These are phyloP conservation scores for Nidula niveotomentosa DNA, from an alignment of 1,284 basidiomycete genomes.

Conservation along the genomic window DNA sequence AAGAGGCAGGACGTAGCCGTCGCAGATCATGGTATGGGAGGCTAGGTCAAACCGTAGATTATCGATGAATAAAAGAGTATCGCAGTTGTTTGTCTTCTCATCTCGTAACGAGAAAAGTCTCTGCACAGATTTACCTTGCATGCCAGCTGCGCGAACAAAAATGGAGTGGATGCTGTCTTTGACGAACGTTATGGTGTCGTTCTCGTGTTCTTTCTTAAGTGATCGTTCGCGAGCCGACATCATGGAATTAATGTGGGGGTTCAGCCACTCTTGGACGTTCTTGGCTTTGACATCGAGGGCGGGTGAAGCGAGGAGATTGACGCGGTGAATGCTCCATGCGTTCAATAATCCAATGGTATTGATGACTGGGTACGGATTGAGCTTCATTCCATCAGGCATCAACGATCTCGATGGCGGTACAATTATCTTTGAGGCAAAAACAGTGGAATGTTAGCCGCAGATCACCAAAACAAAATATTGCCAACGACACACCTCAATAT, in stretches of 20 bases:
- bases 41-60: slow-evolving; percentile 21
- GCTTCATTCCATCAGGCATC: slow-evolving; percentile 23
- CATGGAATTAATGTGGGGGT: slow-evolving; percentile 21
- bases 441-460: neutral
- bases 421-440: neutral
- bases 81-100: slow-evolving; percentile 12
- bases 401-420: slow-evolving; percentile 4
- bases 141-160: slow-evolving; percentile 16
- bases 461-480: slow-evolving; percentile 17
- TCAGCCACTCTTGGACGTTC: slow-evolving; percentile 17
- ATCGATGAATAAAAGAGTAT: slow-evolving; percentile 14
- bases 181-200: slow-evolving; percentile 20
- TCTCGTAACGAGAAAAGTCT: slow-evolving; percentile 17
- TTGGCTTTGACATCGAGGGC: slow-evolving; percentile 2
- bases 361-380: slow-evolving; percentile 22
- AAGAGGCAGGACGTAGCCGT: slow-evolving; percentile 24
- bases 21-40: slow-evolving; percentile 22
- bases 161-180: slow-evolving; percentile 25
- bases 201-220: slow-evolving; percentile 15
- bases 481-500: slow-evolving; percentile 25
- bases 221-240: slow-evolving; percentile 25
- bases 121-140: slow-evolving; percentile 8
- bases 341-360: slow-evolving; percentile 2
- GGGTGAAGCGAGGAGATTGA: neutral
- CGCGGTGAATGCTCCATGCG: slow-evolving; percentile 17